Percentiles rank a stretch among this genome's conserved stretches.
Evolutionary conservation across 495 filamentous ascomycete species (phyloP).

Genomic region (Aspergillus diversus): DNA sequence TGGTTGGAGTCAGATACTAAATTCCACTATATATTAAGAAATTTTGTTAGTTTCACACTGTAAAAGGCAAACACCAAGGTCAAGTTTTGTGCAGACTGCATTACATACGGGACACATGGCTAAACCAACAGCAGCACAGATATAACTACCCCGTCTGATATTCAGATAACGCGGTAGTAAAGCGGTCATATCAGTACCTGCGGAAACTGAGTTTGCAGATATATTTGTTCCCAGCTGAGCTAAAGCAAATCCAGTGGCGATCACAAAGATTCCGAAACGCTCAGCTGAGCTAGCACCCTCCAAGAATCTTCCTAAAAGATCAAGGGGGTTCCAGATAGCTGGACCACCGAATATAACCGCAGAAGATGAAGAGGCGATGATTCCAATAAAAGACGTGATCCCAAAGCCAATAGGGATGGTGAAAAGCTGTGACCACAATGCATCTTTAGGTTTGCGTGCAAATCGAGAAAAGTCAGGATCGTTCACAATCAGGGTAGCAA

Average conservation of each 20-base stretch:
- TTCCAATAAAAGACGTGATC: conserved; percentile 89
- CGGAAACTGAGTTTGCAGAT: conserved; percentile 86
- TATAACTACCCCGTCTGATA: conserved; percentile 88
- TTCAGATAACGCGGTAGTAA: conserved; percentile 84
- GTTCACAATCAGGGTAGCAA: conserved; percentile 78
- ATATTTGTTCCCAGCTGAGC: conserved; percentile 95
- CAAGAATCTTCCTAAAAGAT: conserved; percentile 74
- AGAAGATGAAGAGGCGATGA: conserved; percentile 88
- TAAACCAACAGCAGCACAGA: conserved; percentile 82
- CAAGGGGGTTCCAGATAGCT: conserved; percentile 86
- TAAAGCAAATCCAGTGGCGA: conserved; percentile 78
- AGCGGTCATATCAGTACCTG: conserved; percentile 90
- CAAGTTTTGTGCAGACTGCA: background rate
- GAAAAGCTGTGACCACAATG: conserved; percentile 86
- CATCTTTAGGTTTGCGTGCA: conserved; percentile 76
- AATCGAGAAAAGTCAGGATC: conserved; percentile 93
- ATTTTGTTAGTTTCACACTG: conserved; percentile 13
- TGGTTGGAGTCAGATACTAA: conserved; percentile 77
- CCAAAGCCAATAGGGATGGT: conserved; percentile 88
- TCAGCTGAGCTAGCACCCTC: conserved; percentile 71
- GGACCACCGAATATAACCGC: conserved; percentile 72
- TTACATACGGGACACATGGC: conserved; percentile 75
- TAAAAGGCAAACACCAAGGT: background rate
- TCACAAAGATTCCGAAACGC: conserved; percentile 89
- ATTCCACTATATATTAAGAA: conserved; percentile 58